Conservation (phyloP, 208 protist genomes). For the Acanthamoeba lugdunensis region DNA sequence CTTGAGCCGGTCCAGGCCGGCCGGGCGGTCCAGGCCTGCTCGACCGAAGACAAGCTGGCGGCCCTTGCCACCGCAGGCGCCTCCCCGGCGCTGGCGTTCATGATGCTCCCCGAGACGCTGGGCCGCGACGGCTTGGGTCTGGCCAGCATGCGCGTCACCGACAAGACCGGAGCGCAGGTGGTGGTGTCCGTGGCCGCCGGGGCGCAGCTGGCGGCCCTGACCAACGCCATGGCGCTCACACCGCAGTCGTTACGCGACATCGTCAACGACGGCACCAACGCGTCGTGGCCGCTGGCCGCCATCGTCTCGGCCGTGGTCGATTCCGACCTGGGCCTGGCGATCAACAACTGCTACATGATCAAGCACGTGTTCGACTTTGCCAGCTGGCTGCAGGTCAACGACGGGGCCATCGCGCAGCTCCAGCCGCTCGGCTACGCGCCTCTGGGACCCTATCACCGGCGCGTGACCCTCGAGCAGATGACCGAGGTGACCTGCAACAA, state of each 20-base stretch:
- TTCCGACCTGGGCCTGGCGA: neutral
- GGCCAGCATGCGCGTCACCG: neutral
- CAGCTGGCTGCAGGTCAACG: conserved; percentile 3
- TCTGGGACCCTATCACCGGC: neutral
- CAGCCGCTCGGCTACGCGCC: neutral
- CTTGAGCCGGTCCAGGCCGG: neutral
- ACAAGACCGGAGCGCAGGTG: neutral
- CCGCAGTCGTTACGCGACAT: neutral
- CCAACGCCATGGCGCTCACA: neutral
- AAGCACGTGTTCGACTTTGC: conserved; percentile 6
- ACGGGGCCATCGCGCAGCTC: neutral
- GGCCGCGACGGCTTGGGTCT: neutral
- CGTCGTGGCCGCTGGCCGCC: neutral
- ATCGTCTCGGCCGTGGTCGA: neutral
- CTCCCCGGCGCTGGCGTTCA: neutral
- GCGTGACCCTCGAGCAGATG: neutral
- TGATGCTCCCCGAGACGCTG: neutral
- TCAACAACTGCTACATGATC: conserved; percentile 9
- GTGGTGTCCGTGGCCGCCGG: neutral
- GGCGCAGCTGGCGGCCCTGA: neutral
- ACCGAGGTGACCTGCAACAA: neutral
- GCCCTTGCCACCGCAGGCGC: neutral
- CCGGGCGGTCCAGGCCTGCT: neutral
- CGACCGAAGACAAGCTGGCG: neutral
- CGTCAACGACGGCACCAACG: neutral